A percentile compares a stretch with the other conserved stretches of the same genome.
These are phyloP conservation scores for Jatropha multifida DNA, from an alignment of 441 rosid species.

Conservation along the genomic window DNA sequence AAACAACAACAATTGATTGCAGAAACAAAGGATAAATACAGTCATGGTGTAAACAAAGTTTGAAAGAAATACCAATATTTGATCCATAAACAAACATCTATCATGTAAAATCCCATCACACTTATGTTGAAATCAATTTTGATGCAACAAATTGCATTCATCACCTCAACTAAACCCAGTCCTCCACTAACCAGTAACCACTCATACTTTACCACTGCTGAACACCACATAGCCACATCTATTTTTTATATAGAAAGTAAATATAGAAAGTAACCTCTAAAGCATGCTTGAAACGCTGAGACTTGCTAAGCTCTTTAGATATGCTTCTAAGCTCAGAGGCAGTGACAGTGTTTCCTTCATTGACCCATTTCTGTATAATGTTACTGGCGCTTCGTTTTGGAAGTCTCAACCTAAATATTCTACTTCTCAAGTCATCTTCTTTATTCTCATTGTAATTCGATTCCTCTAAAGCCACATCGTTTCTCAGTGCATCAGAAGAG, in stretches of 20 bases:
- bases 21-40: not conserved
- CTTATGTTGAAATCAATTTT: not conserved
- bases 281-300: conserved; percentile 80
- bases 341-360: conserved; percentile 61
- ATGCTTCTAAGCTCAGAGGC: conserved; percentile 68
- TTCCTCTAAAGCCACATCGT: conserved; percentile 39
- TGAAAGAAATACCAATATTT: not conserved
- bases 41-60: not conserved
- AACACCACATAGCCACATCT: no score
- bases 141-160: not conserved
- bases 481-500: conserved; percentile 42
- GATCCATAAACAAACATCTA: not conserved
- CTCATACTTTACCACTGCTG: no score
- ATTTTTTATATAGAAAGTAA: not conserved
- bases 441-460: conserved; percentile 27
- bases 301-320: conserved; percentile 65
- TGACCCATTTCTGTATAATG: conserved; percentile 74
- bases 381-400: conserved; percentile 83
- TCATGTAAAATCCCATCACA: not conserved
- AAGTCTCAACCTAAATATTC: conserved; percentile 71
- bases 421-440: conserved; percentile 59
- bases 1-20: not conserved
- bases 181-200: no score
- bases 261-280: conserved; percentile 54
- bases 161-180: not conserved